phyloP scores from a whole-genome alignment of 371 early-diverging fungal genomes.

The Actinomucor elegans region DNA sequence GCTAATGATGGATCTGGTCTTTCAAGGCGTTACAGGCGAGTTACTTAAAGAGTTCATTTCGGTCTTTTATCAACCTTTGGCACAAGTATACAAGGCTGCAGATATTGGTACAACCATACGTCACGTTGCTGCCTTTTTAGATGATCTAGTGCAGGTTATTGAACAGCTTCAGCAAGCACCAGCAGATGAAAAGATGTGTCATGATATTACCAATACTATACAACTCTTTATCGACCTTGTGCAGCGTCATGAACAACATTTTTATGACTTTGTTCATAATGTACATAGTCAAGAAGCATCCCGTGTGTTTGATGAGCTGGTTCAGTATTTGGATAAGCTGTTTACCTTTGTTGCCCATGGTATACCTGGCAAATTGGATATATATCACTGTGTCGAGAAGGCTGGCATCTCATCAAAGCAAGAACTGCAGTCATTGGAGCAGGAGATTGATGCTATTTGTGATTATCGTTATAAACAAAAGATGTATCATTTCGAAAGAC shows the following conservation, averaged over 20 bases:
- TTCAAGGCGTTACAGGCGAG: constrained; percentile 65
- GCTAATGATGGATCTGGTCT: constrained; percentile 52
- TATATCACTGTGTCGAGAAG: constrained; percentile 12
- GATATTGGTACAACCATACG: constrained; percentile 62
- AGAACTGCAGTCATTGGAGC: constrained; percentile 6
- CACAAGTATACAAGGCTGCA: constrained; percentile 67
- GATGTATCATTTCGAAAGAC: constrained; percentile 25
- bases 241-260: constrained; percentile 53
- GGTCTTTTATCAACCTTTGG: constrained; percentile 66
- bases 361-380: constrained; percentile 28
- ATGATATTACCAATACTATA: constrained; percentile 27
- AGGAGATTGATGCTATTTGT: constrained; percentile 41
- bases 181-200: constrained; percentile 15
- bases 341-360: constrained; percentile 35
- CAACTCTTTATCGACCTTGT: constrained; percentile 49
- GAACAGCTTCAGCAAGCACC: constrained; percentile 22
- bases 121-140: constrained; percentile 56
- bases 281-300: constrained; percentile 58
- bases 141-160: constrained; percentile 56
- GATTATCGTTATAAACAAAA: constrained; percentile 39
- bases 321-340: constrained; percentile 39
- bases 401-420: constrained; percentile 17
- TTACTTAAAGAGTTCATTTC: constrained; percentile 61
- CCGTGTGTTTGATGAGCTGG: constrained; percentile 41
- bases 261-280: constrained; percentile 63